Conservation (phyloP, 2,329 filamentous ascomycete species). For the Proliferodiscus dingleyae region DNA sequence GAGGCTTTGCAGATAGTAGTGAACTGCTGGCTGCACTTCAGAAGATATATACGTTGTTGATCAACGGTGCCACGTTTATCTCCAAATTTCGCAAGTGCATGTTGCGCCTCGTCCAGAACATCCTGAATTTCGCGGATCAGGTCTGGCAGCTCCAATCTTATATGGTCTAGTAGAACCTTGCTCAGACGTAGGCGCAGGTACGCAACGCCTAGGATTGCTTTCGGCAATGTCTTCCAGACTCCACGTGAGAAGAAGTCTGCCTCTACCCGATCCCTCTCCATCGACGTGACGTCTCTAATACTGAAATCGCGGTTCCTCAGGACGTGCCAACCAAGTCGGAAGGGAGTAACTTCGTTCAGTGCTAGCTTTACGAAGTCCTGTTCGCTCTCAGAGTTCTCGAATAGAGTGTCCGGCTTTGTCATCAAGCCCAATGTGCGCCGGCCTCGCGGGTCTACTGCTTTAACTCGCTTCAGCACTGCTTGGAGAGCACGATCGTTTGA, state of each 20-base stretch:
- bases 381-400: slow-evolving; percentile 36
- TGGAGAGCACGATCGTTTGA: slow-evolving; percentile 2
- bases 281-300: slow-evolving; percentile 7
- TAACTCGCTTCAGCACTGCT: slow-evolving; percentile 7
- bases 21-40: slow-evolving; percentile 41
- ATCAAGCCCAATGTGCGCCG: slow-evolving; percentile 33
- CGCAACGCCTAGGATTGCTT: slow-evolving; percentile 41
- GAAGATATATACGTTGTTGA: slow-evolving; percentile 46
- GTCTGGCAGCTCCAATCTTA: slow-evolving; percentile 41
- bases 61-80: slow-evolving; percentile 38
- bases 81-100: slow-evolving; percentile 43
- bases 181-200: slow-evolving; percentile 46
- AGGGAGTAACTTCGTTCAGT: slow-evolving; percentile 40
- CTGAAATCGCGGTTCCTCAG: slow-evolving; percentile 41
- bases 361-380: slow-evolving; percentile 37
- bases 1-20: slow-evolving; percentile 41
- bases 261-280: slow-evolving; percentile 38
- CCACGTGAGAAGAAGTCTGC: slow-evolving; percentile 40
- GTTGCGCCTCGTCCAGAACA: slow-evolving; percentile 32
- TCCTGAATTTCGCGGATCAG: slow-evolving; percentile 41
- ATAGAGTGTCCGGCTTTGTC: slow-evolving; percentile 52
- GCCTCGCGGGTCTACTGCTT: slow-evolving; percentile 9
- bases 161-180: slow-evolving; percentile 44
- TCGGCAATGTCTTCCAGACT: slow-evolving; percentile 35
- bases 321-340: slow-evolving; percentile 50